These are phyloP conservation scores for Termitomyces sp. DNA, from an alignment of 768 basidiomycete species.

Conservation along the genomic window DNA sequence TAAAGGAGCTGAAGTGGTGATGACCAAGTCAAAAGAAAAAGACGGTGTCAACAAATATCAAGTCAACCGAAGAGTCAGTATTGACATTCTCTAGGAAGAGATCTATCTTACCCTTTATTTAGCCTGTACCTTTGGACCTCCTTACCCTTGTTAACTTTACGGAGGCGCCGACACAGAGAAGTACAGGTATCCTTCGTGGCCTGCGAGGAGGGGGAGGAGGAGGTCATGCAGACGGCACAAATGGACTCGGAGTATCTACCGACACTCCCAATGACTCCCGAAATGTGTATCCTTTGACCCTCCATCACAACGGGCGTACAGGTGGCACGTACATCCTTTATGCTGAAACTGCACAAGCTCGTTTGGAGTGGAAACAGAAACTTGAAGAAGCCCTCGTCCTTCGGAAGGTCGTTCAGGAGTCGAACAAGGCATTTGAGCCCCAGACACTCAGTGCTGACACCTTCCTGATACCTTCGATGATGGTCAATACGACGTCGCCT, in stretches of 20 bases:
- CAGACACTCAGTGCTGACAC: slow-evolving; percentile 87
- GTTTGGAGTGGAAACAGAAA: slow-evolving; percentile 86
- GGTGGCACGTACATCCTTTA: slow-evolving; percentile 87
- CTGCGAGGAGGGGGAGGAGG: slow-evolving; percentile 41
- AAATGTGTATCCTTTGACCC: slow-evolving; percentile 80
- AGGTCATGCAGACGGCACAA: slow-evolving; percentile 24
- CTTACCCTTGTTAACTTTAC: slow-evolving; percentile 81
- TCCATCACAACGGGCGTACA: slow-evolving; percentile 84
- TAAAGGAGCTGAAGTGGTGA: slow-evolving; percentile 58
- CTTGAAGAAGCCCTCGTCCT: slow-evolving; percentile 84
- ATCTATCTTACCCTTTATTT: slow-evolving; percentile 5
- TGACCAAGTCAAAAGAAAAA: slow-evolving; percentile 81
- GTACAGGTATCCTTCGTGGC: slow-evolving; percentile 65
- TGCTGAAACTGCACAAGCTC: slow-evolving; percentile 71
- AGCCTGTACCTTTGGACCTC: slow-evolving; percentile 94
- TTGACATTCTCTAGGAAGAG: background rate
- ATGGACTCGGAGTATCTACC: slow-evolving; percentile 22
- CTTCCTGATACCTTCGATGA: slow-evolving; percentile 71
- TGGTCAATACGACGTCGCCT: slow-evolving; percentile 39
- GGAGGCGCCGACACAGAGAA: slow-evolving; percentile 73
- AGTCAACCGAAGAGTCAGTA: slow-evolving; percentile 72
- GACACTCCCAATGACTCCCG: slow-evolving; percentile 58
- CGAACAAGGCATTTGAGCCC: slow-evolving; percentile 92
- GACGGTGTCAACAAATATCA: slow-evolving; percentile 73
- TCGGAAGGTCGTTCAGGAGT: slow-evolving; percentile 84